phyloP scores from a whole-genome alignment of 768 basidiomycete genomes.

The Hypholoma sublateritium region DNA sequence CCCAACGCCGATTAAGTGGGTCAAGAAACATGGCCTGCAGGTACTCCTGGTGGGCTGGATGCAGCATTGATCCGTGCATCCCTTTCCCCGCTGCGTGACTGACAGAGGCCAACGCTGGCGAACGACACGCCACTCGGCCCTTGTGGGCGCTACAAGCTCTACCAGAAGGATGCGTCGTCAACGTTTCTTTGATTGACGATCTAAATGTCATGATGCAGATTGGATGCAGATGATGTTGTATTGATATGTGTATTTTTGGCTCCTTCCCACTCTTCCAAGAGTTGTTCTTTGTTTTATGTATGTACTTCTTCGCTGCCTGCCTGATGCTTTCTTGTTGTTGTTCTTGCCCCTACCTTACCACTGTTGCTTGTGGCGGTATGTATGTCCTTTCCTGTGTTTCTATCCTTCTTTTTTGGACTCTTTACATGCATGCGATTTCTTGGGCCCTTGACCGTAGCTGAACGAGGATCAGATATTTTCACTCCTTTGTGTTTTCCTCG shows the following conservation, averaged over 20 bases:
- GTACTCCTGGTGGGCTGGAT: slow-evolving; percentile 61
- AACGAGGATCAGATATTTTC: too few species aligned
- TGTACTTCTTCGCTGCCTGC: not conserved
- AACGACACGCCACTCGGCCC: too few species aligned
- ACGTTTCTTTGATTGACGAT: not conserved
- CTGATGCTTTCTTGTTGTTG: not conserved
- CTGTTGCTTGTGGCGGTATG: too few species aligned
- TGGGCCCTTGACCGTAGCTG: too few species aligned
- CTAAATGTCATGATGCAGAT: not conserved
- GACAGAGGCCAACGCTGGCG: too few species aligned
- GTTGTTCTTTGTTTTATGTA: not conserved
- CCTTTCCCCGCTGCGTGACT: too few species aligned
- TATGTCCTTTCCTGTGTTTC: too few species aligned
- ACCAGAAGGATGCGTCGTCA: not conserved
- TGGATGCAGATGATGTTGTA: not conserved
- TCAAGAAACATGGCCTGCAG: slow-evolving; percentile 62
- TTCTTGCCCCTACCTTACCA: too few species aligned
- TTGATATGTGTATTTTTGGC: not conserved
- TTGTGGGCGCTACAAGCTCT: too few species aligned
- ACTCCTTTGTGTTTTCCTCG: too few species aligned
- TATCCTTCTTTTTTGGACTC: too few species aligned
- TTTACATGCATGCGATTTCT: too few species aligned
- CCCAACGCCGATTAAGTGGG: slow-evolving; percentile 48
- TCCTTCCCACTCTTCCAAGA: not conserved
- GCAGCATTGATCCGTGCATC: slow-evolving; percentile 23